A percentile compares a stretch with the other conserved stretches of the same genome.
phyloP scores from a whole-genome alignment of 2,329 filamentous ascomycete species.

The Bipolaris gigantea region DNA sequence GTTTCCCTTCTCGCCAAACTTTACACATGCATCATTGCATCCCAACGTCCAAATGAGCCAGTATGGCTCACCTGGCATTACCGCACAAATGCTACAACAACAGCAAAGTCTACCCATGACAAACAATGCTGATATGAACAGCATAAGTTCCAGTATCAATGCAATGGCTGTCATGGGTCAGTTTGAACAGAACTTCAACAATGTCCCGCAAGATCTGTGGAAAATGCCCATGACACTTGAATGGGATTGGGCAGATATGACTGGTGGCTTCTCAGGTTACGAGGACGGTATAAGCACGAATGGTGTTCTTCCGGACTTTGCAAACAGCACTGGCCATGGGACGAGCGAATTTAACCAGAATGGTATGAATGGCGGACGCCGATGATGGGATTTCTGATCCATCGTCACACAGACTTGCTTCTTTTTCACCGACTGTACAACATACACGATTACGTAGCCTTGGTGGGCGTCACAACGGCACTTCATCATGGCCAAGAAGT shows the following conservation, averaged over 20 bases:
- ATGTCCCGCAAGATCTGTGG: conserved; percentile 87
- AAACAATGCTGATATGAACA: conserved; percentile 24
- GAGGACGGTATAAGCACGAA: conserved; percentile 46
- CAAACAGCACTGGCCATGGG: conserved; percentile 29
- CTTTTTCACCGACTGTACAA: neutral
- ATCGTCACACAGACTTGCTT: neutral
- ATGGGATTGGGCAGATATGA: conserved; percentile 73
- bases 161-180: conserved; percentile 43
- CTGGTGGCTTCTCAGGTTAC: conserved; percentile 38
- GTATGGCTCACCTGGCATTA: conserved; percentile 38
- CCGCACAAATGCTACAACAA: conserved; percentile 36
- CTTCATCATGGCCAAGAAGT: neutral
- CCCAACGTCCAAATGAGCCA: conserved; percentile 30
- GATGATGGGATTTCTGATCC: neutral
- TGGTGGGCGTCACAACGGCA: neutral
- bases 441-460: conserved; percentile 1
- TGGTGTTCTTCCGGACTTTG: conserved; percentile 41
- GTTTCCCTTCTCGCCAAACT: conserved; percentile 46
- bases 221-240: conserved; percentile 95
- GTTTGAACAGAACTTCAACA: conserved; percentile 76
- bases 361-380: conserved; percentile 37
- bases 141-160: conserved; percentile 31
- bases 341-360: conserved; percentile 41
- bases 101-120: conserved; percentile 30
- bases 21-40: conserved; percentile 44